Percentiles rank a stretch among this genome's conserved stretches.
Evolutionary conservation across 345 rosid genomes (phyloP).

Genomic region (Lenwebbia sp.): DNA sequence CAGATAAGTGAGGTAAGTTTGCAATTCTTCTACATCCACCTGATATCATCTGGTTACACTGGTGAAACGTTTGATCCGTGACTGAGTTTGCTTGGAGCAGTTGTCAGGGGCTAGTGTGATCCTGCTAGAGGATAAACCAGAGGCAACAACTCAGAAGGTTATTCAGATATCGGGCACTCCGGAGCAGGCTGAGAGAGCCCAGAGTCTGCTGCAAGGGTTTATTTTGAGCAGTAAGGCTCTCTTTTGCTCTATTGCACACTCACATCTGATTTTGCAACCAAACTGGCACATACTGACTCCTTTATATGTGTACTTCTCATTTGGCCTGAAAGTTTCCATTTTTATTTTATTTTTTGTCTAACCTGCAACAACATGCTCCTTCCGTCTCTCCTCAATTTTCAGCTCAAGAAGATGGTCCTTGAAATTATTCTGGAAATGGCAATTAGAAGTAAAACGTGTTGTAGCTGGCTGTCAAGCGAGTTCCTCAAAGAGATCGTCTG

Average conservation of each 20-base stretch:
- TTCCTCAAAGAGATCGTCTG: background rate
- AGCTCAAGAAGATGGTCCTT: slow-evolving; percentile 5
- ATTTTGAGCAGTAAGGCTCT: slow-evolving; percentile 80
- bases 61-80: background rate
- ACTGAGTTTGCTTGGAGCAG: slow-evolving; percentile 24
- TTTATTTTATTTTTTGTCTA: background rate
- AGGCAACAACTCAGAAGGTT: slow-evolving; percentile 46
- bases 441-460: background rate
- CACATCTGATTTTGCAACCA: background rate
- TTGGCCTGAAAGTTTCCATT: background rate
- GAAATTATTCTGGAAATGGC: background rate
- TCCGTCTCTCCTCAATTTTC: background rate
- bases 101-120: slow-evolving; percentile 87
- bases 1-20: slow-evolving; percentile 88
- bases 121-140: slow-evolving; percentile 66
- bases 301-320: background rate
- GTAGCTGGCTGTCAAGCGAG: background rate
- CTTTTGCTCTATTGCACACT: background rate
- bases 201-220: slow-evolving; percentile 95
- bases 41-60: background rate
- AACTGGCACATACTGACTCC: background rate
- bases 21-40: background rate
- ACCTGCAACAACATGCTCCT: background rate
- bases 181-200: slow-evolving; percentile 94
- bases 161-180: slow-evolving; percentile 93